A percentile compares a stretch with the other conserved stretches of the same genome.
Evolutionary conservation across 106 monocot species (phyloP).

Genomic region (Triglochin maritima): DNA sequence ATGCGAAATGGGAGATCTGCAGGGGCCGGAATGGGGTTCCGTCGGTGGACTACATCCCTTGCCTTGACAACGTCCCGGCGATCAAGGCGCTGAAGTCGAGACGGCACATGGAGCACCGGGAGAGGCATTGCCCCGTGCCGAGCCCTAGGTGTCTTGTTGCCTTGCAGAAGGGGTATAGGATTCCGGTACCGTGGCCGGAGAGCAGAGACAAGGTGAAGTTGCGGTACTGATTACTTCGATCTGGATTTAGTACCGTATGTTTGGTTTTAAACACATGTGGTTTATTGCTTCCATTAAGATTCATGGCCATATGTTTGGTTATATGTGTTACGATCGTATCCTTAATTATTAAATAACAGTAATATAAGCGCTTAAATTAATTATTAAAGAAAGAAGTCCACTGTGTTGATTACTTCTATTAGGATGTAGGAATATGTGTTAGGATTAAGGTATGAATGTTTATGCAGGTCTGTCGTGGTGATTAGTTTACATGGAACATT

Average conservation of each 20-base stretch:
- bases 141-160: conserved; percentile 54
- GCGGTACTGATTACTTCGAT: neutral
- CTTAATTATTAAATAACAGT: too few relatives aligned
- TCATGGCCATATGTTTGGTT: neutral
- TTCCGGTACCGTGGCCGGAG: conserved; percentile 68
- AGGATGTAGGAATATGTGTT: neutral
- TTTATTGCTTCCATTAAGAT: neutral
- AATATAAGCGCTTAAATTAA: too few relatives aligned
- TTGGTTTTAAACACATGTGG: neutral
- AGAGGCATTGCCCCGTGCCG: conserved; percentile 74
- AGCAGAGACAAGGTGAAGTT: conserved; percentile 86
- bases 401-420: neutral
- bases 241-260: neutral
- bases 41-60: conserved; percentile 71
- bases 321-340: neutral
- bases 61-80: conserved; percentile 77
- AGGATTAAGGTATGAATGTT: neutral
- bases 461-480: neutral
- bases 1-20: conserved; percentile 47
- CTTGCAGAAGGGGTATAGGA: conserved; percentile 52
- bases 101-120: conserved; percentile 82
- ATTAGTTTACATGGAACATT: neutral
- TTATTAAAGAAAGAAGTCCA: neutral
- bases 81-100: conserved; percentile 77
- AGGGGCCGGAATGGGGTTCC: conserved; percentile 18